phyloP scores from a whole-genome alignment of 2,329 filamentous ascomycete genomes.

The Microdochium nivale region DNA sequence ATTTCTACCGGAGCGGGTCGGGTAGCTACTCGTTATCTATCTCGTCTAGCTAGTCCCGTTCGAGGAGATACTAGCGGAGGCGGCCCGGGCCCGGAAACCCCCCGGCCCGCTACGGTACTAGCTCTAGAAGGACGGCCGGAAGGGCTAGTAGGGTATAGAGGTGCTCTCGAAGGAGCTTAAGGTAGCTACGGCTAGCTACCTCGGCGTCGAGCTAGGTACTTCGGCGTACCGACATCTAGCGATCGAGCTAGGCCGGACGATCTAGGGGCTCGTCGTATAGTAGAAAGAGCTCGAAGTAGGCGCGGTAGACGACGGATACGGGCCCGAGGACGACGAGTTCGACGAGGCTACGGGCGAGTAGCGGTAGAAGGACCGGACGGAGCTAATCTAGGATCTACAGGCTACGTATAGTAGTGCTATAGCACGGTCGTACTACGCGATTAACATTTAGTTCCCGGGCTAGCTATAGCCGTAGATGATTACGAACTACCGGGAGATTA shows the following conservation, averaged over 20 bases:
- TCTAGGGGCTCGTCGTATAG: not conserved
- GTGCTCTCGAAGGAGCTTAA: not conserved
- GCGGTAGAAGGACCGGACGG: not conserved
- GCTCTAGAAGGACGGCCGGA: not conserved
- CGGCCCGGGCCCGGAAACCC: not conserved
- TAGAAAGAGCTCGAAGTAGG: not conserved
- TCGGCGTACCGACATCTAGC: not conserved
- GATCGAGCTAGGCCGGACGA: conserved; percentile 1
- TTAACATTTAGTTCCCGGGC: not conserved
- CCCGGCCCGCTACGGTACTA: not conserved
- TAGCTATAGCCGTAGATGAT: not conserved
- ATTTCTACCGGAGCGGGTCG: not conserved
- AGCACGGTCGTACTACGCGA: not conserved
- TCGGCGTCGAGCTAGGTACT: not conserved
- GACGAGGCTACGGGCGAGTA: not conserved
- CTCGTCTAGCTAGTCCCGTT: not conserved
- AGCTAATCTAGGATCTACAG: not conserved
- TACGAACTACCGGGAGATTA: not conserved
- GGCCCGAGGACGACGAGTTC: no score
- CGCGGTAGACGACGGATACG: not conserved
- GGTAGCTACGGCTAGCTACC: not conserved
- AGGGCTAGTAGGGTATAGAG: not conserved
- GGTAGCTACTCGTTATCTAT: not conserved
- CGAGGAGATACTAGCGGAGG: not conserved
- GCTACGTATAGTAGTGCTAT: not conserved